Conservation (phyloP, 257 asterid genomes). For the Solanum chiquidenum region DNA sequence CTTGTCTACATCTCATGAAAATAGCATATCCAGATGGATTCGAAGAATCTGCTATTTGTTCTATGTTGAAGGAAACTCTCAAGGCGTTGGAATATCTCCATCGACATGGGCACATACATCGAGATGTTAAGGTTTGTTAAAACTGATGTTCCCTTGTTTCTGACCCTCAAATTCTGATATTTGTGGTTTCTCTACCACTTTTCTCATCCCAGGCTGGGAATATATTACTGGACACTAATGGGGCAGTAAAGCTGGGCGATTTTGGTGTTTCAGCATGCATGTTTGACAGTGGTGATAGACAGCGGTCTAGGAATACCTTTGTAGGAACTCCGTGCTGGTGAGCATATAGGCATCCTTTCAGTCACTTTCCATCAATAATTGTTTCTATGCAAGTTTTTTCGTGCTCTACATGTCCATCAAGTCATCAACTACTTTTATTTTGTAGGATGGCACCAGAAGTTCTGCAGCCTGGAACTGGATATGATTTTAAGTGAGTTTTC, state of each 20-base stretch:
- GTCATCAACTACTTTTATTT: conserved; percentile 3
- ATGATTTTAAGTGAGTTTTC: conserved; percentile 85
- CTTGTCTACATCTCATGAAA: conserved; percentile 97
- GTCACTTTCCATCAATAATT: background rate
- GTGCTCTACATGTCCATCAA: conserved; percentile 6
- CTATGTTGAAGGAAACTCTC: conserved; percentile 90
- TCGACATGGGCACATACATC: conserved; percentile 91
- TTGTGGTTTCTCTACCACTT: conserved; percentile 1
- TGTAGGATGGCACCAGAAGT: conserved; percentile 99
- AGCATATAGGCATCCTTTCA: background rate
- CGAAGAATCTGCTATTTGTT: conserved; percentile 83
- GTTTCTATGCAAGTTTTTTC: background rate
- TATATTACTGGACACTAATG: conserved; percentile 74
- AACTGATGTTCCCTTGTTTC: background rate
- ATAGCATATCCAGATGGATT: conserved; percentile 93
- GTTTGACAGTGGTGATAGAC: conserved; percentile 98
- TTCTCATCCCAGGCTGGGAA: conserved; percentile 75
- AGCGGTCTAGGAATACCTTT: conserved; percentile 91
- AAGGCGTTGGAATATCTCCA: conserved; percentile 96
- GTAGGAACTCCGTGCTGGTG: conserved; percentile 99
- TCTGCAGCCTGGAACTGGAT: conserved; percentile 97
- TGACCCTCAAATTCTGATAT: background rate
- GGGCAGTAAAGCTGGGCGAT: conserved; percentile 94
- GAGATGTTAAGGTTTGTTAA: conserved; percentile 77
- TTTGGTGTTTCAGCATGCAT: conserved; percentile 97